Evolutionary conservation across 768 basidiomycete genomes (phyloP).

Genomic region (Phlebiopsis flavidoalba): DNA sequence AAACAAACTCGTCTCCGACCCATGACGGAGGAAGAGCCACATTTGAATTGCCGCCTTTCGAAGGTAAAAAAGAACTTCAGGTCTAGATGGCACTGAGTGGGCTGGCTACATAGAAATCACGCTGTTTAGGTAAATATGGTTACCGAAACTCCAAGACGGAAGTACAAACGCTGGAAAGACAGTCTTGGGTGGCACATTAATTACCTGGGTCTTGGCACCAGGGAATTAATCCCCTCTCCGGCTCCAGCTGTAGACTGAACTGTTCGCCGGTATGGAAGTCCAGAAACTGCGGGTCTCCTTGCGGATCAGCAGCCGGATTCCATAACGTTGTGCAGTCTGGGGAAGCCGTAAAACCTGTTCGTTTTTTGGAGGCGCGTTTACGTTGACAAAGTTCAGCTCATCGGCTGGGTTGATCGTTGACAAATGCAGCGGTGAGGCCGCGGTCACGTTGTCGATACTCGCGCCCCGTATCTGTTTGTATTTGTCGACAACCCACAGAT

Average conservation of each 20-base stretch:
- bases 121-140: background rate
- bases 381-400: constrained; percentile 26
- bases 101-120: constrained; percentile 26
- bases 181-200: constrained; percentile 34
- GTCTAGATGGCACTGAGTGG: constrained; percentile 42
- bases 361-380: too few relatives aligned
- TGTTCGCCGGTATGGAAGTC: constrained; percentile 29
- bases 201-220: constrained; percentile 31
- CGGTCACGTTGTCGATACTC: constrained; percentile 35
- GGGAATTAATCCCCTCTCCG: constrained; percentile 22
- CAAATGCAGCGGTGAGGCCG: constrained; percentile 34
- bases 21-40: constrained; percentile 25
- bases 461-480: too few relatives aligned
- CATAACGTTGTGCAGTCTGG: constrained; percentile 41
- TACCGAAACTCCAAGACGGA: background rate
- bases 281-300: constrained; percentile 34
- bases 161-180: constrained; percentile 33
- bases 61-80: constrained; percentile 35
- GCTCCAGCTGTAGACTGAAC: constrained; percentile 34
- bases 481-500: constrained; percentile 37
- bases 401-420: constrained; percentile 42
- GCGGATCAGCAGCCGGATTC: constrained; percentile 38
- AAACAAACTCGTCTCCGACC: constrained; percentile 33
- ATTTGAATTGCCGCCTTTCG: background rate
- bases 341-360: constrained; percentile 33